phyloP scores from a whole-genome alignment of 306 rosid genomes.

The Malus sylvestris region DNA sequence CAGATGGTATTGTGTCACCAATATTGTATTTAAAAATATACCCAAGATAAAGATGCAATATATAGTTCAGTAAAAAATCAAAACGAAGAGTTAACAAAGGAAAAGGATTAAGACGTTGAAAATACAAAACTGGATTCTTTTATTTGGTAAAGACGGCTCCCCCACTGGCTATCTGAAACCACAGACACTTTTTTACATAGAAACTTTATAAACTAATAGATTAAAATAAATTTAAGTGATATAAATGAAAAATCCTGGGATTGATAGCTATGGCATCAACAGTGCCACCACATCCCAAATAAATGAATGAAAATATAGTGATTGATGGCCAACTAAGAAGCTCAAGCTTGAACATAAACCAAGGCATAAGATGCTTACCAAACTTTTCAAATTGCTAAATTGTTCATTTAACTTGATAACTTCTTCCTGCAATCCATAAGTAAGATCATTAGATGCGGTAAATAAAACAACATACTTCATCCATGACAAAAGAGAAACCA shows the following conservation, averaged over 20 bases:
- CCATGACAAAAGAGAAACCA: too few relatives aligned
- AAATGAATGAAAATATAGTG: neutral
- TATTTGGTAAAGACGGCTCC: too few relatives aligned
- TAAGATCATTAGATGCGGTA: constrained; percentile 9
- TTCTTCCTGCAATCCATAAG: neutral
- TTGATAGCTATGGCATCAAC: neutral
- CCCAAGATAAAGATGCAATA: too few relatives aligned
- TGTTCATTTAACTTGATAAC: constrained; percentile 36
- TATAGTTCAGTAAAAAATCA: too few relatives aligned
- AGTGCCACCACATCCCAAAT: neutral
- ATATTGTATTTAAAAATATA: too few relatives aligned
- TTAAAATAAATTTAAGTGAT: neutral
- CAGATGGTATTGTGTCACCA: too few relatives aligned
- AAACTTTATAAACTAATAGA: too few relatives aligned
- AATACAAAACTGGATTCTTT: too few relatives aligned
- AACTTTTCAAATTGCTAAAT: constrained; percentile 35
- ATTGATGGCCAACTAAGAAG: constrained; percentile 2
- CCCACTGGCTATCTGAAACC: too few relatives aligned
- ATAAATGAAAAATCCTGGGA: neutral
- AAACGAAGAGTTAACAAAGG: too few relatives aligned
- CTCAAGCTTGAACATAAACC: constrained; percentile 6
- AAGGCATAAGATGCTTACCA: constrained; percentile 45
- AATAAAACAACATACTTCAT: neutral
- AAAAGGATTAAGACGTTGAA: too few relatives aligned
- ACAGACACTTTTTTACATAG: too few relatives aligned